Evolutionary conservation across 2,329 filamentous ascomycete genomes (phyloP).

Genomic region (Fusarium lateritium): DNA sequence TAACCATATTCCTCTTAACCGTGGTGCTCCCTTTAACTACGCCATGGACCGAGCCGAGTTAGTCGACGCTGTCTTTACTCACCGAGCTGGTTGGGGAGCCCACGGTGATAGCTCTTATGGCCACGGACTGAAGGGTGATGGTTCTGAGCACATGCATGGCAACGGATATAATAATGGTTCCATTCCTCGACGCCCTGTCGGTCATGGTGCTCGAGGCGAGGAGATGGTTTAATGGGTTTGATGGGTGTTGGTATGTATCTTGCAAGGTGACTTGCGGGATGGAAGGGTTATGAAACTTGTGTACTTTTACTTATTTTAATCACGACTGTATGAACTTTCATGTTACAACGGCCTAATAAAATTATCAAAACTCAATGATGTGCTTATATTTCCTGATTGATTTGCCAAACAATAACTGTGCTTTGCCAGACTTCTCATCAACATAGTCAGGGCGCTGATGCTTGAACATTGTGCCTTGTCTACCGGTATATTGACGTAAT

Average conservation of each 20-base stretch:
- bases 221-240: constrained; percentile 32
- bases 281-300: not conserved
- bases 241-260: not conserved
- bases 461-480: no score
- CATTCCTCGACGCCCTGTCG: constrained; percentile 41
- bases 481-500: no score
- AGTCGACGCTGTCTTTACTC: constrained; percentile 69
- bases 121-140: constrained; percentile 33
- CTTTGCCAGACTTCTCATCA: no score
- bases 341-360: constrained; percentile 22
- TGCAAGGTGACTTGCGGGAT: no score
- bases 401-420: no score
- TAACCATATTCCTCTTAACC: constrained; percentile 75
- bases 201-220: constrained; percentile 14
- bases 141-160: constrained; percentile 33
- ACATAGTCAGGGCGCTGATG: no score
- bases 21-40: constrained; percentile 69
- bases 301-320: constrained; percentile 11
- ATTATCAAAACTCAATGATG: not conserved
- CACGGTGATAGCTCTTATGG: constrained; percentile 30
- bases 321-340: constrained; percentile 19
- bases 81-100: constrained; percentile 72
- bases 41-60: constrained; percentile 61
- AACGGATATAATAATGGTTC: constrained; percentile 23
- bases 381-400: no score